Evolutionary conservation across 2,329 filamentous ascomycete genomes (phyloP).

Genomic region (Teratosphaeriaceae sp.): DNA sequence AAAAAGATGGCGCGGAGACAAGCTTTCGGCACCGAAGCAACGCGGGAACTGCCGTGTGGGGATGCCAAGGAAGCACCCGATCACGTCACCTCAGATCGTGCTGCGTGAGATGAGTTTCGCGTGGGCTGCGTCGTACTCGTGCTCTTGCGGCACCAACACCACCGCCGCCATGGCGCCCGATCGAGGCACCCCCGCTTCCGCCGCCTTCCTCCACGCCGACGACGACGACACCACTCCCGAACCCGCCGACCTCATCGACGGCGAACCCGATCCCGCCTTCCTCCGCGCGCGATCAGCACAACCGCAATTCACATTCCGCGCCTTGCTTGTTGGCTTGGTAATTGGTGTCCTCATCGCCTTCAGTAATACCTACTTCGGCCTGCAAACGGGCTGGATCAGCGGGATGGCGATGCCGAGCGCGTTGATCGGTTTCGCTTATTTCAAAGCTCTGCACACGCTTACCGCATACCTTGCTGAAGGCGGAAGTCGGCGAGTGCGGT

Average conservation of each 20-base stretch:
- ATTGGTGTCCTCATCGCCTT: conserved; percentile 92
- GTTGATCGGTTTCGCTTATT: conserved; percentile 89
- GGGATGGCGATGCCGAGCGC: conserved; percentile 97
- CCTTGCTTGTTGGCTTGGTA: conserved; percentile 68
- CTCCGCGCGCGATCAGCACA: conserved; percentile 26
- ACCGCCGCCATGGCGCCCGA: conserved; percentile 33
- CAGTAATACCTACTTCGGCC: conserved; percentile 97
- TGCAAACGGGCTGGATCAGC: conserved; percentile 78
- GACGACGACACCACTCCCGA: conserved; percentile 14
- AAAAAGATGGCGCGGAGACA: background rate
- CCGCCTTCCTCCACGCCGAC: background rate
- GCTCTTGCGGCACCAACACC: background rate
- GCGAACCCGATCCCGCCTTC: conserved; percentile 23
- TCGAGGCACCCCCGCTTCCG: conserved; percentile 18
- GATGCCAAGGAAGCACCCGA: background rate
- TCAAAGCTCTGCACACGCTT: conserved; percentile 68
- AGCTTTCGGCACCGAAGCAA: conserved; percentile 4
- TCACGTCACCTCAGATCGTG: background rate
- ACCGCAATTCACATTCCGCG: conserved; percentile 70
- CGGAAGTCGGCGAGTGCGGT: conserved; percentile 17
- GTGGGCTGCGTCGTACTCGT: background rate
- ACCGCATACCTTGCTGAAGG: conserved; percentile 48
- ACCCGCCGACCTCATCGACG: conserved; percentile 21
- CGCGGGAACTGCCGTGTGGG: conserved; percentile 1
- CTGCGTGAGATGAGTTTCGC: too few species aligned